Percentiles rank a stretch among this genome's conserved stretches.
Conservation (phyloP, 2,329 filamentous ascomycete species). For the Aureobasidium sp. region DNA sequence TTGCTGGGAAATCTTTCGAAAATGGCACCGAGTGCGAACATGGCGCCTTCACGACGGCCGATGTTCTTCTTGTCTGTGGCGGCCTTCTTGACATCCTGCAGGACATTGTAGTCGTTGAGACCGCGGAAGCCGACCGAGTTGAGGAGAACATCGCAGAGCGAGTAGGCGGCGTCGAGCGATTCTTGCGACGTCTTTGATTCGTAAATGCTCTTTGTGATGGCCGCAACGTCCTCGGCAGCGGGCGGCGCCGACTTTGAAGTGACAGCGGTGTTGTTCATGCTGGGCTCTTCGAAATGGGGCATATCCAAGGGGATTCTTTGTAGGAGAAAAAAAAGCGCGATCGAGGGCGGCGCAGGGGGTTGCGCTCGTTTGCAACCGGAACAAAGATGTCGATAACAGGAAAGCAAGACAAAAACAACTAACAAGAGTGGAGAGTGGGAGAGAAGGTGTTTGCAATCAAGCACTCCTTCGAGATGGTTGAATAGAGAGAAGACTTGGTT, state of each 20-base stretch:
- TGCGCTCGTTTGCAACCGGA: neutral
- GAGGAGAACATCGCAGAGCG: slow-evolving; percentile 56
- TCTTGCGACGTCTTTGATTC: slow-evolving; percentile 48
- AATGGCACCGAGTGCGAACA: slow-evolving; percentile 88
- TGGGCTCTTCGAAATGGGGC: slow-evolving; percentile 37
- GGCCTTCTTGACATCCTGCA: slow-evolving; percentile 64
- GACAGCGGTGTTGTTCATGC: slow-evolving; percentile 38
- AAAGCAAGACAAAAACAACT: neutral
- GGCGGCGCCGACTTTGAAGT: slow-evolving; percentile 40
- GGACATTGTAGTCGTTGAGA: slow-evolving; percentile 53
- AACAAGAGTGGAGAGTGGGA: slow-evolving; percentile 26
- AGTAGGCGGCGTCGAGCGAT: slow-evolving; percentile 58
- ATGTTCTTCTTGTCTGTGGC: slow-evolving; percentile 91
- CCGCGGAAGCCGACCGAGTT: slow-evolving; percentile 60
- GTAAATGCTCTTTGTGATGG: slow-evolving; percentile 39
- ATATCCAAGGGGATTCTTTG: neutral
- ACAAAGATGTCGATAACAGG: neutral
- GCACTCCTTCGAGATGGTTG: slow-evolving; percentile 8
- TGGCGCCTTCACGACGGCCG: slow-evolving; percentile 76
- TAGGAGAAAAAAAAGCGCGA: slow-evolving; percentile 3
- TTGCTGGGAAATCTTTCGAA: slow-evolving; percentile 81
- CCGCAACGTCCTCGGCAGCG: slow-evolving; percentile 39
- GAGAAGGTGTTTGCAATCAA: slow-evolving; percentile 19
- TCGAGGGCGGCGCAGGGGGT: neutral
- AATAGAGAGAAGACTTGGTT: slow-evolving; percentile 7